Evolutionary conservation across 306 rosid genomes (phyloP).

Genomic region (Crataegus laevigata): DNA sequence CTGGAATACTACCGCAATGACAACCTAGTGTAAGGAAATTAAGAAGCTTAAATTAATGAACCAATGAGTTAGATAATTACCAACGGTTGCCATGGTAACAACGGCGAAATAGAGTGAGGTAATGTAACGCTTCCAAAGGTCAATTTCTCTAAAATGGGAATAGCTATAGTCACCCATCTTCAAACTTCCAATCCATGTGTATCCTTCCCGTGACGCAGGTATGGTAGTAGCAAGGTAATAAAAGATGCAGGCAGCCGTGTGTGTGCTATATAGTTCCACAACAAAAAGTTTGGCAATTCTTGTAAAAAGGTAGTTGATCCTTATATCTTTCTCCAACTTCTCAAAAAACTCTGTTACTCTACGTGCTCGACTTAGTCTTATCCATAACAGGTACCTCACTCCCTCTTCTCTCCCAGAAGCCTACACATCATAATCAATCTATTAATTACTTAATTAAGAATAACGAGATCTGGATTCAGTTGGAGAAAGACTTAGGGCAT

Average conservation of each 20-base stretch:
- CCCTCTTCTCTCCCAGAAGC: slow-evolving; percentile 36
- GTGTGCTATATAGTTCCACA: slow-evolving; percentile 63
- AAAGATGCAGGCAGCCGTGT: slow-evolving; percentile 60
- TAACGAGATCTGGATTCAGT: not conserved
- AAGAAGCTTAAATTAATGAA: slow-evolving; percentile 1
- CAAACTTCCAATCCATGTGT: slow-evolving; percentile 72
- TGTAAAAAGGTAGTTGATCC: slow-evolving; percentile 44
- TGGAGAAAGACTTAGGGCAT: too few relatives aligned
- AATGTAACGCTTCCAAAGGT: slow-evolving; percentile 54
- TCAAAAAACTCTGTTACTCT: slow-evolving; percentile 47
- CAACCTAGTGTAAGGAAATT: too few relatives aligned
- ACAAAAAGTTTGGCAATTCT: slow-evolving; percentile 50
- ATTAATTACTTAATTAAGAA: not conserved
- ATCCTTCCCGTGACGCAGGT: slow-evolving; percentile 37
- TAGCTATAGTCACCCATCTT: slow-evolving; percentile 52
- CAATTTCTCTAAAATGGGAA: slow-evolving; percentile 43
- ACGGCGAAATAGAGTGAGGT: slow-evolving; percentile 64
- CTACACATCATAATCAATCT: slow-evolving; percentile 14
- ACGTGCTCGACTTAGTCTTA: slow-evolving; percentile 40
- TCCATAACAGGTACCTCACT: slow-evolving; percentile 49
- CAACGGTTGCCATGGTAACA: slow-evolving; percentile 69
- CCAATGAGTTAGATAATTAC: slow-evolving; percentile 7
- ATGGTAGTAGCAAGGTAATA: slow-evolving; percentile 65
- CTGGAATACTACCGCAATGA: too few relatives aligned
- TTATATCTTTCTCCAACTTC: slow-evolving; percentile 45